Base-by-base conservation (phyloP, 176 grass and related monocot genomes). In the Cocos nucifera region DNA sequence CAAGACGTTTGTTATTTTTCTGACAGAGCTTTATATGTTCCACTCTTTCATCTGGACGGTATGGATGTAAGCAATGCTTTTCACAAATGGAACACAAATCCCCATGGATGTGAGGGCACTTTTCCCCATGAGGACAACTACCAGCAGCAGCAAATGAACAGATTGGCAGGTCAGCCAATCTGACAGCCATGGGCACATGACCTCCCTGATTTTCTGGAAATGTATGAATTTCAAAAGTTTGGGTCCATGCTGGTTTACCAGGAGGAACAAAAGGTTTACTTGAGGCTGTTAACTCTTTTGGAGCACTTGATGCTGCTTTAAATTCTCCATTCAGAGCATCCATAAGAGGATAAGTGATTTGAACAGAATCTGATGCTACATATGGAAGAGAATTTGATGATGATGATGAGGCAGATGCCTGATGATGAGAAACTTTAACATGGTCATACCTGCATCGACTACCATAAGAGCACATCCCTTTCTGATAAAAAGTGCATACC, bases 401-500 rank as follows among this genome's bases (percentile, higher is more conserved):
- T 27, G 57, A 19, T 44, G 61, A 21, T n/a, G 30, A 17, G 1
- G 54, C 51, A 39, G 59, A 64, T 68, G 70, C 48, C 51, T 68
- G 67, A 24, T 76, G 59, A 51, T 63, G 26, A 66, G 60, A 79
- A 54, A 68, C 65, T 54, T 95, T 79, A 39, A 74, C 59, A 60
- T 95, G 90, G 35, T 95, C 82, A 65, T 89, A 81, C 72, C 85
- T 82, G 82, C 90, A 95, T 58, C 71, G 76, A 58, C 72, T 79
- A 80, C 90, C 90, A 80, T 74, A 89, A 30, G 85, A 86, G 59
- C 90, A 95, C 16, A 76, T 32, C 26, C 85, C 90, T 71, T 85
- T 89, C 76, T 89, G 90, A 57, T 95, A 95, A 79, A 89, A 89
- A 21, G 90, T 86, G 76, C 90, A 95, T 50, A 89, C 73, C 90